A percentile compares a stretch with the other conserved stretches of the same genome.
Conservation (phyloP, 2,329 filamentous ascomycete genomes). For the Aspergillus sp. region DNA sequence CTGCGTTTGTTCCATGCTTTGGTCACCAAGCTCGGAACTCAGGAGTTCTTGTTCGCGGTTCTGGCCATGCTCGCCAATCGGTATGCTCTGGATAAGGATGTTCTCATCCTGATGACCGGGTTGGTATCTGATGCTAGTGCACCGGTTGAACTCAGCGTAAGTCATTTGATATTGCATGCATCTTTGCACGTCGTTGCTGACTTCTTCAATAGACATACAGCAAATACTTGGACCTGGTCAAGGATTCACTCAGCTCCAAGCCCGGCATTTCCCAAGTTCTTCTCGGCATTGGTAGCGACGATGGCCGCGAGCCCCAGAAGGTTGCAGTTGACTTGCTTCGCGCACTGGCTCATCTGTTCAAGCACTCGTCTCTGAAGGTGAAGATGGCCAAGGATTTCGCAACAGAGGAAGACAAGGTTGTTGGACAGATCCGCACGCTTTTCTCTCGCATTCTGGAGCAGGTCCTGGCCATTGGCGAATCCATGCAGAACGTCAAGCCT, state of each 20-base stretch:
- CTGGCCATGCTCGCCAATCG: slow-evolving; percentile 88
- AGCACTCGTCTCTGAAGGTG: slow-evolving; percentile 44
- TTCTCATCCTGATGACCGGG: slow-evolving; percentile 73
- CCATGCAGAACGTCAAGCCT: slow-evolving; percentile 38
- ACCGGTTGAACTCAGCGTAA: slow-evolving; percentile 66
- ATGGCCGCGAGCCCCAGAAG: slow-evolving; percentile 50
- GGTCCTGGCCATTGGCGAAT: slow-evolving; percentile 65
- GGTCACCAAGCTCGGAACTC: slow-evolving; percentile 78
- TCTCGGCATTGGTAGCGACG: slow-evolving; percentile 59
- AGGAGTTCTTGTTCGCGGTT: slow-evolving; percentile 86
- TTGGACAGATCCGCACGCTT: slow-evolving; percentile 66
- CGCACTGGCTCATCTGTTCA: slow-evolving; percentile 42
- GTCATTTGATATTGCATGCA: slow-evolving; percentile 2
- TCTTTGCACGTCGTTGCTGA: slow-evolving; percentile 14
- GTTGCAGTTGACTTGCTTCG: slow-evolving; percentile 47
- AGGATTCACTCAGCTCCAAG: slow-evolving; percentile 74
- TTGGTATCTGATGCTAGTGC: slow-evolving; percentile 73
- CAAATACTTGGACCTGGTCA: slow-evolving; percentile 73
- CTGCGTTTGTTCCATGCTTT: slow-evolving; percentile 81
- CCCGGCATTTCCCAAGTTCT: slow-evolving; percentile 72
- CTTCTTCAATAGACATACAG: slow-evolving; percentile 63
- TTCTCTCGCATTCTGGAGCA: slow-evolving; percentile 70
- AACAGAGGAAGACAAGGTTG: slow-evolving; percentile 54
- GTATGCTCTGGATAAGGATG: slow-evolving; percentile 74
- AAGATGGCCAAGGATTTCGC: slow-evolving; percentile 43